phyloP scores from a whole-genome alignment of 805 yeast genomes.

The Candida nemodendra region DNA sequence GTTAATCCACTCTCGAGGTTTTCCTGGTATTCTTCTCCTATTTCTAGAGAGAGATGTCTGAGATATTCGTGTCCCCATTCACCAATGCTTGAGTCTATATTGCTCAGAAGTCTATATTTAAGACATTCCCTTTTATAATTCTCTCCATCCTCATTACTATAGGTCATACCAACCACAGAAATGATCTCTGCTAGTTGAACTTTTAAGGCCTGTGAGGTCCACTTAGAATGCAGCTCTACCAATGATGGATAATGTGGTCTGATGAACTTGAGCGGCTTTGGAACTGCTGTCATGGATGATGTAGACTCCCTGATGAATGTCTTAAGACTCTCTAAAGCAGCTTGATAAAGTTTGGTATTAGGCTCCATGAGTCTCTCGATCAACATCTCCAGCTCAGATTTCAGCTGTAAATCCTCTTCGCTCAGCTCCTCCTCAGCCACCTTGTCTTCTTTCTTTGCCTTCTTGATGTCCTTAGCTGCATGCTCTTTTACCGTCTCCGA shows the following conservation, averaged over 20 bases:
- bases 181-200: conserved; percentile 78
- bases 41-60: conserved; percentile 92
- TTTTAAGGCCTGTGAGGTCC: conserved; percentile 51
- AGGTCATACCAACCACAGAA: conserved; percentile 94
- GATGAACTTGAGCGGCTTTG: conserved; percentile 94
- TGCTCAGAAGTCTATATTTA: conserved; percentile 64
- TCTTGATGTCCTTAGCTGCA: conserved; percentile 9
- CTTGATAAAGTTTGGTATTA: conserved; percentile 48
- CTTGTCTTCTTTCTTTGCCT: conserved; percentile 18
- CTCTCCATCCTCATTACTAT: conserved; percentile 65
- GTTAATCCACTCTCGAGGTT: conserved; percentile 28
- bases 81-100: conserved; percentile 51
- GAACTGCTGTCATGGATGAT: conserved; percentile 98
- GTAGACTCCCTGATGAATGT: conserved; percentile 85
- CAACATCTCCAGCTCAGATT: conserved; percentile 79
- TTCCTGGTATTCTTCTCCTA: conserved; percentile 80
- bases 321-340: conserved; percentile 70
- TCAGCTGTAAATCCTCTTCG: conserved; percentile 89
- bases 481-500: conserved; percentile 14
- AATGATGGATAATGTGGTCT: conserved; percentile 82
- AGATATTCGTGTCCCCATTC: conserved; percentile 99
- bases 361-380: conserved; percentile 74
- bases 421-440: conserved; percentile 74
- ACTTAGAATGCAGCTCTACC: conserved; percentile 60
- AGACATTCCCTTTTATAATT: conserved; percentile 64